Conservation (phyloP, 805 yeast species). For the Yarrowia porcina region DNA sequence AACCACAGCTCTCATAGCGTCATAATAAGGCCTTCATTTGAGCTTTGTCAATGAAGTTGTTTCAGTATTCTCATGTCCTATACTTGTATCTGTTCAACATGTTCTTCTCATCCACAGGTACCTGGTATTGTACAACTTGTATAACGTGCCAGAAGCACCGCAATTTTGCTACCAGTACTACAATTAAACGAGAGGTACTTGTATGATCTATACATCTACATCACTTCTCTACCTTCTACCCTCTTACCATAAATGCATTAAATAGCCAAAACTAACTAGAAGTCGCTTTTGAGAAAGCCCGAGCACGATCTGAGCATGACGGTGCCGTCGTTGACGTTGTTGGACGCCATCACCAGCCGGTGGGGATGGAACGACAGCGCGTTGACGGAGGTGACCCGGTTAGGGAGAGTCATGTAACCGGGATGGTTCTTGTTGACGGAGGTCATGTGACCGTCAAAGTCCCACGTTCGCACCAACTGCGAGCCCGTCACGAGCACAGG, state of each 20-base stretch:
- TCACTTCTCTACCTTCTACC: no score
- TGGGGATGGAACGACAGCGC: constrained; percentile 85
- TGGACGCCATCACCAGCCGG: constrained; percentile 86
- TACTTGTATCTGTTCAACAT: no score
- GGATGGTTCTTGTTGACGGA: constrained; percentile 53
- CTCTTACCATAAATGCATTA: constrained; percentile 22
- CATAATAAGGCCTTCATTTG: no score
- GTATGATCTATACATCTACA: no score
- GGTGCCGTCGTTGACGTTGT: constrained; percentile 43
- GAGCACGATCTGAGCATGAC: constrained; percentile 22
- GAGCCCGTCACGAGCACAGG: constrained; percentile 90
- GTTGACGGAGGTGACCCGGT: constrained; percentile 51
- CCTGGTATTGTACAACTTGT: no score
- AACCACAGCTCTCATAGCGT: no score
- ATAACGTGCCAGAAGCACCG: no score
- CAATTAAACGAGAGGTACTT: no score
- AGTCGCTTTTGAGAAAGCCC: not conserved
- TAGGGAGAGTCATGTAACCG: constrained; percentile 36
- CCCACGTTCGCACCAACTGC: constrained; percentile 73
- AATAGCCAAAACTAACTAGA: constrained; percentile 20
- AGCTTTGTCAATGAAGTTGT: no score
- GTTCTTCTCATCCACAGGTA: no score
- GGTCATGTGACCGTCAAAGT: constrained; percentile 75
- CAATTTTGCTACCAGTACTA: no score
- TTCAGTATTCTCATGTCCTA: no score